Evolutionary conservation across 352 stramenopile species (phyloP), one percentile per base, ranked within the genome.

Genomic region (Phytophthora citricola): DNA sequence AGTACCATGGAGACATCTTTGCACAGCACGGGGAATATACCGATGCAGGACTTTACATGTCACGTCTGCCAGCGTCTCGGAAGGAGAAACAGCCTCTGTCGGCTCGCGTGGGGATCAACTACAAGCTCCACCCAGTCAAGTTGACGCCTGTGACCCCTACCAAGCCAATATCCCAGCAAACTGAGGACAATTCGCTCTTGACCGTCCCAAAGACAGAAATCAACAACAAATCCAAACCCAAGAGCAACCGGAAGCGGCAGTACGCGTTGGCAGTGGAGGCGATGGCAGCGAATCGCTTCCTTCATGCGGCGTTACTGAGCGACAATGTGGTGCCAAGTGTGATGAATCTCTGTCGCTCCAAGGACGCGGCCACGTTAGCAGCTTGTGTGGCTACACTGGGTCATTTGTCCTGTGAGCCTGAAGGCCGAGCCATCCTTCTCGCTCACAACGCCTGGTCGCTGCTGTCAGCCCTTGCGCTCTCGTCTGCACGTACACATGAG

Each of bases 1-100:
- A 87, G 46, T 93, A 92, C 52, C 74, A 73, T 54, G 85, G 85
- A 38, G 85, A 93, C 45, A 65, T 89, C 9, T 93, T 93, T 53
- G 71, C 78, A n/a, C 85, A 93, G 58, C 85, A 79, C 41, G 85
- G 83, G 2, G 53, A 77, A n/a, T 93, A 93, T 64, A 79, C 68
- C 0, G 83, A 93, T 12, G 83, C 79, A 0, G 75, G 73, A 26
- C 52, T 93, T 17, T 93, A 93, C 66, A 87, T 93, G 70, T 93
- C 85, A 15, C 78, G 85, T 3, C 47, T 93, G 9, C 78, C 83
- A 7, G 73, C 76, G 3, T 85, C 79, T 39, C 70, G 76, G 15
- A 90, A 88, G 43, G 60, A 74, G 50, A 74, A 70, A 40, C 66
- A 74, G 32, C 66, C 60, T 46, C n/a, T 74, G 27, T 71, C 66